Evolutionary conservation across 805 yeast genomes (phyloP).

Genomic region (Osmozyma mogii): DNA sequence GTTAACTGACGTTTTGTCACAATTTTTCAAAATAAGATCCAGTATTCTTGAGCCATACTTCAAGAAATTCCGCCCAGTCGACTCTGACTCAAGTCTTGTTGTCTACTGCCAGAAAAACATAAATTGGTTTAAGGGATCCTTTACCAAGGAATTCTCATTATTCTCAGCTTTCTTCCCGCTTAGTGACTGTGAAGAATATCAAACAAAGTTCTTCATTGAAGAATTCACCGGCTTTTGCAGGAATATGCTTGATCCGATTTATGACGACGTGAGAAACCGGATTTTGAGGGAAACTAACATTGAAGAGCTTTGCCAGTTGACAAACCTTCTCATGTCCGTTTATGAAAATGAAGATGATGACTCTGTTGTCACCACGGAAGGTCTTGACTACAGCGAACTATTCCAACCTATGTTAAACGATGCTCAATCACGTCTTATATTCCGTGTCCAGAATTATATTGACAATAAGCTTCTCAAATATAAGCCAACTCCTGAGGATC

Average conservation of each 20-base stretch:
- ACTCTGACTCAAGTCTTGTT: too few relatives aligned
- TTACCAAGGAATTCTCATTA: conserved; percentile 52
- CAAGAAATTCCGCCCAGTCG: too few relatives aligned
- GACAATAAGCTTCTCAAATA: conserved; percentile 63
- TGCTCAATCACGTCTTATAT: conserved; percentile 71
- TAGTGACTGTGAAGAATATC: not conserved
- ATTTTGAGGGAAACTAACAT: conserved; percentile 68
- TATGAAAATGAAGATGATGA: conserved; percentile 52
- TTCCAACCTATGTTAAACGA: conserved; percentile 69
- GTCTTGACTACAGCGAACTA: conserved; percentile 45
- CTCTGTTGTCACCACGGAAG: conserved; percentile 5
- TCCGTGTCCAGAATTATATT: conserved; percentile 66
- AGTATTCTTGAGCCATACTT: conserved; percentile 38
- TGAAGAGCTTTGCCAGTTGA: conserved; percentile 62
- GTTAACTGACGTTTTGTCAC: conserved; percentile 52
- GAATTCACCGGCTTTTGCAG: conserved; percentile 54
- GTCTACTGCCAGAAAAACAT: conserved; percentile 57
- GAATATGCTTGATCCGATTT: conserved; percentile 65
- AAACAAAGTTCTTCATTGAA: conserved; percentile 14
- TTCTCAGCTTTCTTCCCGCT: conserved; percentile 45
- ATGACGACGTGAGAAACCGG: conserved; percentile 58
- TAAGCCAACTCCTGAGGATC: conserved; percentile 60
- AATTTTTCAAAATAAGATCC: conserved; percentile 53
- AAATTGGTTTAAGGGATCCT: conserved; percentile 49
- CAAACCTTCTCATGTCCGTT: conserved; percentile 60